Evolutionary conservation across 331 rosid species (phyloP).

Genomic region (Telfairia occidentalis): DNA sequence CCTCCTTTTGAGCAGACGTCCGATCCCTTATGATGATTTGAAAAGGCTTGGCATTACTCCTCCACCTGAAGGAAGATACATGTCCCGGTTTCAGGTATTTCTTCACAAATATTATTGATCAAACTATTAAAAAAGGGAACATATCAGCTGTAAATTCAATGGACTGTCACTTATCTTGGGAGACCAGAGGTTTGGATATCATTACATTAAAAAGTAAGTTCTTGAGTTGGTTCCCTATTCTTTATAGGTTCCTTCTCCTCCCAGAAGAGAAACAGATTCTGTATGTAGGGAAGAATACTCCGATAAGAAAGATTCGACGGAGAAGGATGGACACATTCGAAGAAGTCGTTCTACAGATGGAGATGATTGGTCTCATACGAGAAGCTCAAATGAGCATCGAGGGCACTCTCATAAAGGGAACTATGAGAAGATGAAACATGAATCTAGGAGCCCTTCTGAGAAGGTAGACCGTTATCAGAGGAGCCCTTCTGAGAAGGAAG

Average conservation of each 20-base stretch:
- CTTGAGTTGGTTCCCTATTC: neutral
- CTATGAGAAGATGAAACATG: constrained; percentile 18
- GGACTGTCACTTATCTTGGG: neutral
- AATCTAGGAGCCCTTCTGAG: constrained; percentile 21
- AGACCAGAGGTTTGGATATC: neutral
- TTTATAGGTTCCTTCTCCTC: constrained; percentile 72
- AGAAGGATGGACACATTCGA: constrained; percentile 19
- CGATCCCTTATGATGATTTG: constrained; percentile 67
- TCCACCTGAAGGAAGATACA: constrained; percentile 84
- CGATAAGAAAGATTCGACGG: constrained; percentile 23
- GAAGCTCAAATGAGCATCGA: constrained; percentile 29
- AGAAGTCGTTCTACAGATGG: constrained; percentile 20
- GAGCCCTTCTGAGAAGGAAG: constrained; percentile 23
- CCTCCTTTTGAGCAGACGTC: constrained; percentile 33
- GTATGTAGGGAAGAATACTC: constrained; percentile 30
- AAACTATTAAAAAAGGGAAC: neutral
- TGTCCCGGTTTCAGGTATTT: constrained; percentile 69
- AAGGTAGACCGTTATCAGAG: constrained; percentile 22
- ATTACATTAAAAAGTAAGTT: neutral
- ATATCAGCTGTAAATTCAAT: neutral
- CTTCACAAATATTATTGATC: neutral
- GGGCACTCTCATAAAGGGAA: constrained; percentile 26
- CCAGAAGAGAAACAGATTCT: constrained; percentile 41
- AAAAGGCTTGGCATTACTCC: constrained; percentile 80
- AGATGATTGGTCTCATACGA: constrained; percentile 21